Evolutionary conservation across 2,329 filamentous ascomycete genomes (phyloP), one percentile per base, ranked within the genome.

Genomic region (Aspergillus ustus): DNA sequence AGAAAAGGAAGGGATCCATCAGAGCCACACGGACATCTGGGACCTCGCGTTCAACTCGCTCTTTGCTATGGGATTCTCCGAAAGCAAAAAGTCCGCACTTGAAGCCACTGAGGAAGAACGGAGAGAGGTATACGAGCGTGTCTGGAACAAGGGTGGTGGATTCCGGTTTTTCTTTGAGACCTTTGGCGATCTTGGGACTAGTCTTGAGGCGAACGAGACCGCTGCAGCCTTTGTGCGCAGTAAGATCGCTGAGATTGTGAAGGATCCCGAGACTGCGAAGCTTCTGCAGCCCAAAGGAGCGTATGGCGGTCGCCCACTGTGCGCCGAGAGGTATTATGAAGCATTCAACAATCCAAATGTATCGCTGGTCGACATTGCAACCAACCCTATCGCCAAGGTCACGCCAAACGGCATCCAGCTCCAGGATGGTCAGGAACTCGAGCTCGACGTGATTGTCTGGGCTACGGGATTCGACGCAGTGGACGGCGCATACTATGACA

Each of bases 41-140:
- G 34, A 40, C 11, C 34, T 40, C 11, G 34, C 34, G 34, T 40
- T 40, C 34, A 40, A 40, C 34, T 40, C 34, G 34, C 34, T 40
- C 34, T 40, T 40, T 13, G 34, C 80, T 89, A 87, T 66, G 83
- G 87, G 87, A 0, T 87, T 90, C 70, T 80, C 0, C 78, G 83
- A 0, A 76, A 72, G 13, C 80, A 85, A 40, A 15, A 40, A 40
- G 34, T 40, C 34, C 15, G 34, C 34, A 40, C 34, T 40, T 40
- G 34, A 40, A 40, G 34, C 34, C 34, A 40, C 34, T 13, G 34
- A 40, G 34, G 34, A 40, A 15, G 34, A 40, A 15, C 34, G 11
- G 9, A 40, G 11, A 40, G 34, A 40, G 34, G 34, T 40, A 3
- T 40, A 40, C 34, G 34, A 40, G 34, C 34, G 34, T 40, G 34